Percentiles rank a stretch among this genome's conserved stretches.
phyloP scores from a whole-genome alignment of 2,329 filamentous ascomycete species.

The Colletotrichum neosansevieriae region DNA sequence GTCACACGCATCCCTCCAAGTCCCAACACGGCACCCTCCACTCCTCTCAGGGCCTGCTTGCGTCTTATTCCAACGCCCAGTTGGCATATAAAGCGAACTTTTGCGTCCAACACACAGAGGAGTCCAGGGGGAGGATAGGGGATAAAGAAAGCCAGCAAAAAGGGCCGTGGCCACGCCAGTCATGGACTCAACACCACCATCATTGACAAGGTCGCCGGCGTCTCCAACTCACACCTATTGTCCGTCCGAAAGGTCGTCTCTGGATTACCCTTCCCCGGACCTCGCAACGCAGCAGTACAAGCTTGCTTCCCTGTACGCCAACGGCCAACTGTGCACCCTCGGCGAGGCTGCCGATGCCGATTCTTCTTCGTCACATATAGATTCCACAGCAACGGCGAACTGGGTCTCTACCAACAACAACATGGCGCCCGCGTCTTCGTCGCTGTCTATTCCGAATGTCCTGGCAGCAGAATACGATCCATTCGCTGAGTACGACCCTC shows the following conservation, averaged over 20 bases:
- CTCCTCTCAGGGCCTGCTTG: conserved; percentile 20
- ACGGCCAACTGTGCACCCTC: conserved; percentile 54
- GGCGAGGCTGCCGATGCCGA: conserved; percentile 53
- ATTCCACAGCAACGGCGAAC: conserved; percentile 56
- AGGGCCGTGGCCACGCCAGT: conserved; percentile 41
- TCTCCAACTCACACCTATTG: conserved; percentile 60
- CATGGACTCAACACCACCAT: conserved; percentile 65
- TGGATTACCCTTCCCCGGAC: conserved; percentile 61
- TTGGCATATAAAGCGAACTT: conserved; percentile 36
- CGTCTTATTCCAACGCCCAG: conserved; percentile 28
- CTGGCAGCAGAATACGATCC: conserved; percentile 64
- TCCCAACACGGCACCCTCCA: conserved; percentile 27
- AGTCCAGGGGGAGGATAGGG: conserved; percentile 1
- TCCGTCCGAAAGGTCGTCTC: conserved; percentile 54
- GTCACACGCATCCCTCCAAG: conserved; percentile 21
- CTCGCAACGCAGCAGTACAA: conserved; percentile 58
- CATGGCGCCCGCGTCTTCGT: conserved; percentile 55
- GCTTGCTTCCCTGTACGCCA: conserved; percentile 55
- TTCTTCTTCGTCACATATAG: conserved; percentile 52
- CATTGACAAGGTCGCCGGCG: conserved; percentile 58
- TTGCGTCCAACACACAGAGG: conserved; percentile 27
- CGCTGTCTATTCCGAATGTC: conserved; percentile 58
- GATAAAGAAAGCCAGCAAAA: conserved; percentile 25
- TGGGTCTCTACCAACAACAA: conserved; percentile 56
- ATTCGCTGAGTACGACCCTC: conserved; percentile 61